Percentiles rank a stretch among this genome's conserved stretches.
Conservation (phyloP, 768 basidiomycete genomes). For the Astraeus odoratus region DNA sequence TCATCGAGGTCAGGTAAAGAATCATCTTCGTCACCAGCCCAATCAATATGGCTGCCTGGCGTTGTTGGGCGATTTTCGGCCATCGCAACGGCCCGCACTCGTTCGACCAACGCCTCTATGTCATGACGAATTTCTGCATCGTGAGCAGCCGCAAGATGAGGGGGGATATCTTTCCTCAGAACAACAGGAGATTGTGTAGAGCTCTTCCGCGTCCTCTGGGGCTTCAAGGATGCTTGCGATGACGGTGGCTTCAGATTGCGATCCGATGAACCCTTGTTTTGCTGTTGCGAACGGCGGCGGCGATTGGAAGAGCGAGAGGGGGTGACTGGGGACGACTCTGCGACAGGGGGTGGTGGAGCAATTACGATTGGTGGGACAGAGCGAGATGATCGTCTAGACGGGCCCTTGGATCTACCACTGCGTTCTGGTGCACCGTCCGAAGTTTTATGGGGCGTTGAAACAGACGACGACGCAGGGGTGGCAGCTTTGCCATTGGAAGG, state of each 20-base stretch:
- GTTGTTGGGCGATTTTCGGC: conserved; percentile 57
- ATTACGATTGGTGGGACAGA: conserved; percentile 15
- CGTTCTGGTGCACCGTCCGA: conserved; percentile 17
- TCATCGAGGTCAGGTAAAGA: conserved; percentile 79
- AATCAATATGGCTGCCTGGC: conserved; percentile 78
- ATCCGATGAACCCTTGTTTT: conserved; percentile 21
- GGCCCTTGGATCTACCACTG: conserved; percentile 15
- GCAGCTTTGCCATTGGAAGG: conserved; percentile 13
- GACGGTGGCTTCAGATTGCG: conserved; percentile 12
- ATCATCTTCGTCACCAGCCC: conserved; percentile 83
- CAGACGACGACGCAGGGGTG: conserved; percentile 1
- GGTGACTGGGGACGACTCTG: conserved; percentile 13
- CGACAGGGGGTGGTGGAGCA: conserved; percentile 15
- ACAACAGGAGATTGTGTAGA: conserved; percentile 16
- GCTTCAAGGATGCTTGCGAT: conserved; percentile 20
- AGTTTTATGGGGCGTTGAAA: conserved; percentile 17
- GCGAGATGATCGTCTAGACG: conserved; percentile 17
- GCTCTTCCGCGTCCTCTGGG: conserved; percentile 28
- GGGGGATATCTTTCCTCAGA: conserved; percentile 49
- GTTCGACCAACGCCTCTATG: conserved; percentile 74
- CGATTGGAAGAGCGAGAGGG: conserved; percentile 40
- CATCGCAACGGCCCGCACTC: conserved; percentile 69
- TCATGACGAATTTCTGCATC: conserved; percentile 49
- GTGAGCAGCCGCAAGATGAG: conserved; percentile 39
- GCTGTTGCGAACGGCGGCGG: conserved; percentile 42